Conservation (phyloP, 257 asterid genomes). For the Solanum piurae region DNA sequence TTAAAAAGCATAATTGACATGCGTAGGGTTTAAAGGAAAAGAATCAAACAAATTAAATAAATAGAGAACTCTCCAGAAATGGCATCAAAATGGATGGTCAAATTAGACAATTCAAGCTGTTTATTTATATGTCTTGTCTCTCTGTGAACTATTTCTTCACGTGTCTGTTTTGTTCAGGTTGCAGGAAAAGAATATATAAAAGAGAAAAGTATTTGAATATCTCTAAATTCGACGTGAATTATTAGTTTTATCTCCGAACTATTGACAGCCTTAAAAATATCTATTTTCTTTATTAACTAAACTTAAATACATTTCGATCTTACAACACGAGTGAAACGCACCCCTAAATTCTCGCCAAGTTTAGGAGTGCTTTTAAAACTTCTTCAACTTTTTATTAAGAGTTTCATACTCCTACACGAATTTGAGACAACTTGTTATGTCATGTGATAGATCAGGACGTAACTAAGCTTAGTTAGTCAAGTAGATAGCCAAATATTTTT, state of each 20-base stretch:
- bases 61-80: neutral
- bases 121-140: neutral
- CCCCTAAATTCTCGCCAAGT: neutral
- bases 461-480: neutral
- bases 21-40: neutral
- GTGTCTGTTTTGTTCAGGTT: neutral
- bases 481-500: too few species aligned
- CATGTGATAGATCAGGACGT: neutral
- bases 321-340: neutral
- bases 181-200: neutral
- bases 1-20: neutral
- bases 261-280: neutral
- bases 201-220: neutral
- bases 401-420: neutral
- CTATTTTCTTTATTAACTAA: fast-evolving
- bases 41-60: neutral
- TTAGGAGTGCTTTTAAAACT: neutral
- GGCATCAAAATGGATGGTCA: neutral
- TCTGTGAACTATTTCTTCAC: neutral
- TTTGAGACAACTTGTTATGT: too few species aligned
- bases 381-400: too few species aligned
- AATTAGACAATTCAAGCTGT: neutral
- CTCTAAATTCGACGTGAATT: neutral
- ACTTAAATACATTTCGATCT: too few species aligned
- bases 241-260: too few species aligned